phyloP scores from a whole-genome alignment of 2,329 filamentous ascomycete species.

The Blastomyces emzantsi region DNA sequence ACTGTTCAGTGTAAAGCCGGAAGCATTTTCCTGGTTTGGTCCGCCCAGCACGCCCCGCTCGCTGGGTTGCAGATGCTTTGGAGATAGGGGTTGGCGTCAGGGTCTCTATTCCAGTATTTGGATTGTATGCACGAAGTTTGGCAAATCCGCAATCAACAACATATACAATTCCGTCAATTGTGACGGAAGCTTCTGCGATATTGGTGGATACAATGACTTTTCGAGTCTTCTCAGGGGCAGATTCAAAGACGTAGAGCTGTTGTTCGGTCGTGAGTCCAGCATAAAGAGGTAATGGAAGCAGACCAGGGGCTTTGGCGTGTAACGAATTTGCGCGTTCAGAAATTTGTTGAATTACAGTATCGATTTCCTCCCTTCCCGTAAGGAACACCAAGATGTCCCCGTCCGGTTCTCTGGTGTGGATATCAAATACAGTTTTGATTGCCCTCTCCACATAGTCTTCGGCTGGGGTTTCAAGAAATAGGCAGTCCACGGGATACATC shows the following conservation, averaged over 20 bases:
- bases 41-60: conserved; percentile 80
- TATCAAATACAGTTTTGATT: conserved; percentile 74
- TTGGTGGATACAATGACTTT: conserved; percentile 94
- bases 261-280: conserved; percentile 82
- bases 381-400: conserved; percentile 89
- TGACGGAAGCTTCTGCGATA: conserved; percentile 92
- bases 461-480: conserved; percentile 67
- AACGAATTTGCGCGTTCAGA: conserved; percentile 60
- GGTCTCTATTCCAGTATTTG: conserved; percentile 75
- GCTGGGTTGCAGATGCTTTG: conserved; percentile 85
- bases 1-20: conserved; percentile 74
- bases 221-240: conserved; percentile 66
- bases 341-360: conserved; percentile 68
- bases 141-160: conserved; percentile 88
- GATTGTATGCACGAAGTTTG: conserved; percentile 79
- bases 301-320: conserved; percentile 47
- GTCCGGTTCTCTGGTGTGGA: conserved; percentile 68
- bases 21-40: conserved; percentile 91
- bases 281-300: conserved; percentile 73
- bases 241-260: conserved; percentile 92
- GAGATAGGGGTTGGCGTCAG: conserved; percentile 74
- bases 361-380: conserved; percentile 89
- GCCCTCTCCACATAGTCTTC: conserved; percentile 83
- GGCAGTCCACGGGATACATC: conserved; percentile 77
- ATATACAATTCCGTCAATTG: conserved; percentile 83